Conservation (phyloP, 805 yeast genomes). For the Saccharomycopsis amapae region DNA sequence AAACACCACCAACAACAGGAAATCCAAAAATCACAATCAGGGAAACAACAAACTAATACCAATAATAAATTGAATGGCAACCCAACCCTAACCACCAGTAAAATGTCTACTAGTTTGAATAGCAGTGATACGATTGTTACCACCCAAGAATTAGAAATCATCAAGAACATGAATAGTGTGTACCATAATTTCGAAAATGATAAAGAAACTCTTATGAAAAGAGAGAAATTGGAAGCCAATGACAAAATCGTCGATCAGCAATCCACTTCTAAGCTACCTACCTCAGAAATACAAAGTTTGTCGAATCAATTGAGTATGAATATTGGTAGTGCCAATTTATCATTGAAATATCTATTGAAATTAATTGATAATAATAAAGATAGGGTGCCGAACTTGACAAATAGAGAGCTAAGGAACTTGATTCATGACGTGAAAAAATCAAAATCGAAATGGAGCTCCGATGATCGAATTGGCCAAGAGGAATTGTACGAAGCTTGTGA, state of each 20-base stretch:
- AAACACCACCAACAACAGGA: not conserved
- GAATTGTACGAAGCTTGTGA: conserved; percentile 97
- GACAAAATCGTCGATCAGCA: conserved; percentile 50
- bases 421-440: conserved; percentile 91
- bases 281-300: conserved; percentile 11
- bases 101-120: conserved; percentile 20
- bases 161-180: conserved; percentile 61
- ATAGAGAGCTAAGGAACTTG: conserved; percentile 73
- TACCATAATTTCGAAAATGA: conserved; percentile 76
- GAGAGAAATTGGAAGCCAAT: conserved; percentile 71
- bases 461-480: conserved; percentile 93
- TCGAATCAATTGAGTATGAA: conserved; percentile 29
- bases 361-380: conserved; percentile 76
- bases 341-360: conserved; percentile 71
- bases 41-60: not conserved
- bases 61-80: not conserved
- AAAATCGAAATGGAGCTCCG: conserved; percentile 96
- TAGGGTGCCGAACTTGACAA: conserved; percentile 58
- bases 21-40: not conserved
- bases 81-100: conserved; percentile 8
- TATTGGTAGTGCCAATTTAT: conserved; percentile 68
- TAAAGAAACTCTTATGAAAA: conserved; percentile 62
- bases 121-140: conserved; percentile 14
- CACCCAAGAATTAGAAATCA: conserved; percentile 26
- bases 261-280: conserved; percentile 13